Evolutionary conservation across 371 early-diverging fungal genomes (phyloP).

Genomic region (Lichtheimia hyalospora): DNA sequence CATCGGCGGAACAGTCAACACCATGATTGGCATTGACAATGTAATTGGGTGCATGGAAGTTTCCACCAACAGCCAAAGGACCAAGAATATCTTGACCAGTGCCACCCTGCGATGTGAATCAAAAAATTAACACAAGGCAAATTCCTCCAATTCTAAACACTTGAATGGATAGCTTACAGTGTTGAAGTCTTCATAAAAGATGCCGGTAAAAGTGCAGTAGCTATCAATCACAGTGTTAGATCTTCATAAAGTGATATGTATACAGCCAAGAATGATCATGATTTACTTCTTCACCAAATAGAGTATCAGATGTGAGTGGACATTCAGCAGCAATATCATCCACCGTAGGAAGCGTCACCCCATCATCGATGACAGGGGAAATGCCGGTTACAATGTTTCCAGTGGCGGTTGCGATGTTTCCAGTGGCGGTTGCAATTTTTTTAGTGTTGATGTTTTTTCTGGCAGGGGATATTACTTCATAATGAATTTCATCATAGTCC

Average conservation of each 20-base stretch:
- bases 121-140: background rate
- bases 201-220: constrained; percentile 19
- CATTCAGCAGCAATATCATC: background rate
- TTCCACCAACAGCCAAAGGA: constrained; percentile 22
- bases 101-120: constrained; percentile 2
- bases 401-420: too few relatives aligned
- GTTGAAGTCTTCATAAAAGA: constrained; percentile 21
- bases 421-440: too few relatives aligned
- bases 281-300: background rate
- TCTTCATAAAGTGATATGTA: background rate
- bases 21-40: constrained; percentile 19
- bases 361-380: background rate
- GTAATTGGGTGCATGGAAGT: constrained; percentile 13
- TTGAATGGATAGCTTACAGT: background rate
- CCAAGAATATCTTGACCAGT: constrained; percentile 19
- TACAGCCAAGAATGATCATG: background rate
- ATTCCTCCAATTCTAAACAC: background rate
- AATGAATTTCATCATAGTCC: too few relatives aligned
- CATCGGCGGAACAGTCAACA: background rate
- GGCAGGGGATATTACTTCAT: too few relatives aligned
- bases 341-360: too few relatives aligned
- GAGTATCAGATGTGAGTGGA: background rate
- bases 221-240: constrained; percentile 3
- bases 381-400: too few relatives aligned
- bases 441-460: too few relatives aligned